A percentile compares a stretch with the other conserved stretches of the same genome.
These are phyloP conservation scores for Sclerotinia glacialis DNA, from an alignment of 2,329 filamentous ascomycete species.

Conservation along the genomic window DNA sequence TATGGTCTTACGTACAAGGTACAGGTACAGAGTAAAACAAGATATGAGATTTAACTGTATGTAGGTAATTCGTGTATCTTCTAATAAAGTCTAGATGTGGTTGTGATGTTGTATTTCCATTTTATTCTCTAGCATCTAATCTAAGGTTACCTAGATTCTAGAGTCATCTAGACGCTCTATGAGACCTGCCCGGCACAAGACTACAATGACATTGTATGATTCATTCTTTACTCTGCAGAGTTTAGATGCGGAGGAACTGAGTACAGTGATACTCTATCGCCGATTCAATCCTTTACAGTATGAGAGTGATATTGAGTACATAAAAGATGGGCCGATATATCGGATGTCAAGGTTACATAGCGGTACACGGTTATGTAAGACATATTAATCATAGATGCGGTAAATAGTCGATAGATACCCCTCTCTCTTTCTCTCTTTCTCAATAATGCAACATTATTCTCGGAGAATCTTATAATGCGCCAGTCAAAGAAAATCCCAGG, in stretches of 20 bases:
- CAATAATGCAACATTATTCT: too few relatives aligned
- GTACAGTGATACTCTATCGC: neutral
- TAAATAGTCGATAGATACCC: too few relatives aligned
- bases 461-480: too few relatives aligned
- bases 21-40: neutral
- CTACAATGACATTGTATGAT: neutral
- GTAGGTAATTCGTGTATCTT: too few relatives aligned
- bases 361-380: neutral
- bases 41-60: neutral
- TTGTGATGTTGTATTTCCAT: neutral
- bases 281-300: neutral
- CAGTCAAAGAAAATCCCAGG: too few relatives aligned
- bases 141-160: neutral
- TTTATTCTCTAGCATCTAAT: neutral
- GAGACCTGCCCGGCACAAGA: neutral
- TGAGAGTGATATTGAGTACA: neutral
- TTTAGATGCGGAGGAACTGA: neutral
- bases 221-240: neutral
- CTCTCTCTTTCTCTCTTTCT: too few relatives aligned
- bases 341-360: neutral
- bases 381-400: too few relatives aligned
- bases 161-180: too few relatives aligned
- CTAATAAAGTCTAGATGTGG: too few relatives aligned
- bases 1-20: neutral
- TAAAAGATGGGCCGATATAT: neutral